phyloP scores from a whole-genome alignment of 2,329 filamentous ascomycete species.

The Pseudogymnoascus sp. region DNA sequence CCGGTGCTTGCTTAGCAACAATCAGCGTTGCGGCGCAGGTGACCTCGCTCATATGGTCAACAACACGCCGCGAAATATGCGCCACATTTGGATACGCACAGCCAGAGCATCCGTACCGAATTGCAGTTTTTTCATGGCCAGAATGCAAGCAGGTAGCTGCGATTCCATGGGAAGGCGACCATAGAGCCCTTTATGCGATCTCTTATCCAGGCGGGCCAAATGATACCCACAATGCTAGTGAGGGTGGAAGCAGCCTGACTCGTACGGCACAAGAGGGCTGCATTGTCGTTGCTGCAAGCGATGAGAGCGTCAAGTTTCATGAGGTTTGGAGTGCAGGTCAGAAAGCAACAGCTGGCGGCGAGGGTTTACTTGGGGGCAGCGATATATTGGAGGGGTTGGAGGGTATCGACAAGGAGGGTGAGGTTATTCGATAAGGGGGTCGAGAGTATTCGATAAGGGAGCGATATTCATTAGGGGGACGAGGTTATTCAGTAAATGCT shows the following conservation, averaged over 20 bases:
- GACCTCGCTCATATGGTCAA: slow-evolving; percentile 86
- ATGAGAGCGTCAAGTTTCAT: slow-evolving; percentile 90
- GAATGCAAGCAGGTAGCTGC: slow-evolving; percentile 78
- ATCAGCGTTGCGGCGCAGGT: slow-evolving; percentile 93
- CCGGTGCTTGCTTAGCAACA: slow-evolving; percentile 76
- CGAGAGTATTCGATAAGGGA: neutral
- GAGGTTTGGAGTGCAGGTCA: slow-evolving; percentile 75
- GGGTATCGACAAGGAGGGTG: slow-evolving; percentile 68
- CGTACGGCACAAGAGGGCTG: slow-evolving; percentile 66
- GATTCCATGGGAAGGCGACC: slow-evolving; percentile 74
- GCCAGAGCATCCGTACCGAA: slow-evolving; percentile 79
- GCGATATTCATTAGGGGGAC: neutral
- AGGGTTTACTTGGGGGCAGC: slow-evolving; percentile 68
- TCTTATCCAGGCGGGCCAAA: slow-evolving; percentile 64
- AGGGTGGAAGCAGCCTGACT: slow-evolving; percentile 48
- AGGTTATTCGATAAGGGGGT: slow-evolving; percentile 54
- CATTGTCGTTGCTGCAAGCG: slow-evolving; percentile 85
- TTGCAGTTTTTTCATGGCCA: slow-evolving; percentile 93
- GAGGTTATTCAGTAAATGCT: neutral
- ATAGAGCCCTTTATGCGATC: slow-evolving; percentile 80
- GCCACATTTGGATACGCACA: slow-evolving; percentile 93
- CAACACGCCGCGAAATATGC: slow-evolving; percentile 75
- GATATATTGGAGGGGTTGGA: slow-evolving; percentile 77
- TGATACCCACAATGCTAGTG: slow-evolving; percentile 26
- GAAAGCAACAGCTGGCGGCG: slow-evolving; percentile 45